These are phyloP conservation scores for Botrytis squamosa DNA, from an alignment of 2,329 filamentous ascomycete genomes.

Conservation along the genomic window DNA sequence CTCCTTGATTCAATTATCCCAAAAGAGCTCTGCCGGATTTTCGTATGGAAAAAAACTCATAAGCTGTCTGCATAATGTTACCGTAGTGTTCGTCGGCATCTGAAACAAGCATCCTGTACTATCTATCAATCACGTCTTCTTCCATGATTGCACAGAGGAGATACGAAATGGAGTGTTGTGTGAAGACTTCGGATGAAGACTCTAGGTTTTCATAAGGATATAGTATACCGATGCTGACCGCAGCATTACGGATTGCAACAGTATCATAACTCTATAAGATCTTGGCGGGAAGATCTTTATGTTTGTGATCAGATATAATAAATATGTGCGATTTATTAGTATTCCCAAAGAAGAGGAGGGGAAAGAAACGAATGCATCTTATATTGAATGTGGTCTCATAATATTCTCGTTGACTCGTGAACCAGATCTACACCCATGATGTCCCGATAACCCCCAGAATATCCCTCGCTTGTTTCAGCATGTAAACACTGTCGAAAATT, in stretches of 20 bases:
- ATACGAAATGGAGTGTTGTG: neutral
- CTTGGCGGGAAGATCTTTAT: constrained; percentile 4
- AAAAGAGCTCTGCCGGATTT: neutral
- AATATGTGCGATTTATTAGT: neutral
- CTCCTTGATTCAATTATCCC: neutral
- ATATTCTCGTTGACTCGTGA: constrained; percentile 13
- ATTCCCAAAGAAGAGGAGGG: neutral
- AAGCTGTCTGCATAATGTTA: constrained; percentile 7
- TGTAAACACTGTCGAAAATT: constrained; percentile 11
- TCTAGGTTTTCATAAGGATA: neutral
- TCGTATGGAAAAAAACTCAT: neutral
- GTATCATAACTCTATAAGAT: neutral
- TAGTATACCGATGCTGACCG: neutral
- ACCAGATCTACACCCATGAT: constrained; percentile 7
- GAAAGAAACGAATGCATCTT: neutral
- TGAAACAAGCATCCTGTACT: constrained; percentile 12
- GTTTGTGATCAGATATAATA: neutral
- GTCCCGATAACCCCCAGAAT: neutral
- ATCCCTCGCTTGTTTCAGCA: constrained; percentile 13
- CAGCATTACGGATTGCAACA: neutral
- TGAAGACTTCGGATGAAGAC: neutral
- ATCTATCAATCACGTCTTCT: constrained; percentile 16
- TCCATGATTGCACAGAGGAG: neutral
- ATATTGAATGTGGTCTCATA: neutral
- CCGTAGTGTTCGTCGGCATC: constrained; percentile 11